Percentiles rank a stretch among this genome's conserved stretches.
These are phyloP conservation scores for Penicillium nordicum DNA, from an alignment of 2,329 filamentous ascomycete genomes.

Conservation along the genomic window DNA sequence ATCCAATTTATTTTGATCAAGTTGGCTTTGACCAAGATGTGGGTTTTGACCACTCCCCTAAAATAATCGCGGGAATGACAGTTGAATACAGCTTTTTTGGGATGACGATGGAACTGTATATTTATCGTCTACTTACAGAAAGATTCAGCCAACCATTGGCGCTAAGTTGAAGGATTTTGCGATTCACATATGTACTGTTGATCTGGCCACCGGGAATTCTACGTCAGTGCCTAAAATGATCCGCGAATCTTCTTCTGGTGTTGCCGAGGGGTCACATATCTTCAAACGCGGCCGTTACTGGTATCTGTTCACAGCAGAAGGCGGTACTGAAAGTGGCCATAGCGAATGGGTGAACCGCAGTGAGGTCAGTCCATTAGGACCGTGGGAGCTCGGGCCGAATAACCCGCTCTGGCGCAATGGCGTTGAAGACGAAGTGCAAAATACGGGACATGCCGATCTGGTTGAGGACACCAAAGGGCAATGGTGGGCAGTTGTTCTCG, in stretches of 20 bases:
- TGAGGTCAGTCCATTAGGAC: constrained; percentile 54
- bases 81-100: constrained; percentile 45
- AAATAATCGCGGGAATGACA: not conserved
- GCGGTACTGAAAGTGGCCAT: constrained; percentile 58
- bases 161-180: constrained; percentile 52
- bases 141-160: constrained; percentile 36
- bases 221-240: constrained; percentile 34
- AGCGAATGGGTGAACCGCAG: constrained; percentile 57
- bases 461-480: constrained; percentile 45
- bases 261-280: constrained; percentile 55
- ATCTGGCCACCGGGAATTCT: constrained; percentile 33
- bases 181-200: constrained; percentile 37
- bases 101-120: constrained; percentile 51
- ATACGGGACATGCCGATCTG: constrained; percentile 51
- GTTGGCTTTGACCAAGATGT: constrained; percentile 55
- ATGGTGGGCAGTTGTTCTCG: constrained; percentile 51
- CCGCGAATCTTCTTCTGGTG: constrained; percentile 45
- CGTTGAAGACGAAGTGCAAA: constrained; percentile 48
- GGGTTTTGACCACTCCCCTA: constrained; percentile 13
- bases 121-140: constrained; percentile 43
- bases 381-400: constrained; percentile 59
- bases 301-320: constrained; percentile 55
- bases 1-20: constrained; percentile 55
- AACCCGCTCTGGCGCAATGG: constrained; percentile 57
- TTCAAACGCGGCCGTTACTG: constrained; percentile 52